Evolutionary conservation across 176 grass and related monocot genomes (phyloP).

Genomic region (Saccharum spontaneum): DNA sequence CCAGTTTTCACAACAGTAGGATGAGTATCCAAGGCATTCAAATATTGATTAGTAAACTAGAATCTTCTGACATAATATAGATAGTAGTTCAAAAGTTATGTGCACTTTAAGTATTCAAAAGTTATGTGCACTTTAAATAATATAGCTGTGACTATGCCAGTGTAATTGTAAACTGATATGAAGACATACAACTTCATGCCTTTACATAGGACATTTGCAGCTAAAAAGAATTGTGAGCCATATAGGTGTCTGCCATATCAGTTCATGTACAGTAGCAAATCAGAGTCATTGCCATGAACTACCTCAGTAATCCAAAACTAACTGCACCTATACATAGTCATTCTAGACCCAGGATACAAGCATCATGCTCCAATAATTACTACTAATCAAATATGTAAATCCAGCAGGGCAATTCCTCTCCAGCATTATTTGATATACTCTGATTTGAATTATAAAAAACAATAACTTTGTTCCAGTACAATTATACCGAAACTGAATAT

Average conservation of each 20-base stretch:
- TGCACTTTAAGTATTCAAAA: background rate
- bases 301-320: background rate
- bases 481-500: background rate
- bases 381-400: background rate
- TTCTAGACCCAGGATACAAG: background rate
- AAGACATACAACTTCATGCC: background rate
- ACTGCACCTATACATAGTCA: background rate
- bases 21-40: background rate
- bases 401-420: background rate
- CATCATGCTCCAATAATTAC: background rate
- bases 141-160: background rate
- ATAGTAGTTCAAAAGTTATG: background rate
- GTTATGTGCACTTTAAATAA: background rate
- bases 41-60: background rate
- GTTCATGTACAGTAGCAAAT: background rate
- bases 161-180: background rate
- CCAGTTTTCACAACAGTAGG: background rate
- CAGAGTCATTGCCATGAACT: background rate
- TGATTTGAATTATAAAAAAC: background rate
- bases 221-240: background rate
- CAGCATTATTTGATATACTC: background rate
- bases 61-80: background rate
- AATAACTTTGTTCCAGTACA: background rate
- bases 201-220: constrained; percentile 2
- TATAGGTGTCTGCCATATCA: background rate